phyloP scores from a whole-genome alignment of 345 rosid species.

The Aquilaria sinensis region DNA sequence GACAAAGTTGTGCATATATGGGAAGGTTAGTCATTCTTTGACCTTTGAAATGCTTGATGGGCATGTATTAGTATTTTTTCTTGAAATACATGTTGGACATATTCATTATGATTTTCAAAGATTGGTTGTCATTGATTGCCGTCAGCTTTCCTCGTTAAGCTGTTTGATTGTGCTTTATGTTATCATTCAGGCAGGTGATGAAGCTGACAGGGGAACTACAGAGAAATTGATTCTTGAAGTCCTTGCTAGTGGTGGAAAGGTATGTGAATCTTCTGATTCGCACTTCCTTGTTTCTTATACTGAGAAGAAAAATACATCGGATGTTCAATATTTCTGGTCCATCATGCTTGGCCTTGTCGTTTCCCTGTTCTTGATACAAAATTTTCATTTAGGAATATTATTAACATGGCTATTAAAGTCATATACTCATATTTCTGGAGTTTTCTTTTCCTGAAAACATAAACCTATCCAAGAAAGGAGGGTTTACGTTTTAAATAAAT shows the following conservation, averaged over 20 bases:
- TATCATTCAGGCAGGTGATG: slow-evolving; percentile 44
- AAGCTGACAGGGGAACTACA: slow-evolving; percentile 37
- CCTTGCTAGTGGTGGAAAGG: slow-evolving; percentile 94
- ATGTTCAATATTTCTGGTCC: background rate
- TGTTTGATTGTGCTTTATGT: slow-evolving; percentile 7
- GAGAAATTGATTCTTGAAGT: slow-evolving; percentile 73
- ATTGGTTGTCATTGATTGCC: slow-evolving; percentile 6
- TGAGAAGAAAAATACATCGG: background rate
- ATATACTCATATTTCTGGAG: too few species aligned
- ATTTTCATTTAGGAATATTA: too few species aligned
- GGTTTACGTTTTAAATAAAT: too few species aligned
- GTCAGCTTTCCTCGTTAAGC: slow-evolving; percentile 10
- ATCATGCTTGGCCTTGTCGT: too few species aligned
- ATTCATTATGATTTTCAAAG: background rate
- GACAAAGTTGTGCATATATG: slow-evolving; percentile 70
- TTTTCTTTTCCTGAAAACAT: too few species aligned
- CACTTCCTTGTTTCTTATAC: too few species aligned
- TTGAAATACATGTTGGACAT: slow-evolving; percentile 4
- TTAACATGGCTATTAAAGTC: too few species aligned
- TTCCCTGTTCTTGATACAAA: too few species aligned
- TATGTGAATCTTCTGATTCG: slow-evolving; percentile 25
- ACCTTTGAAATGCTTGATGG: slow-evolving; percentile 13
- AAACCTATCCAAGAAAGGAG: too few species aligned
- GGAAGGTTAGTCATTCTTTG: slow-evolving; percentile 48
- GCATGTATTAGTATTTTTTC: slow-evolving; percentile 4